Conservation (phyloP, 2,329 filamentous ascomycete species). For the Lachnellula suecica region DNA sequence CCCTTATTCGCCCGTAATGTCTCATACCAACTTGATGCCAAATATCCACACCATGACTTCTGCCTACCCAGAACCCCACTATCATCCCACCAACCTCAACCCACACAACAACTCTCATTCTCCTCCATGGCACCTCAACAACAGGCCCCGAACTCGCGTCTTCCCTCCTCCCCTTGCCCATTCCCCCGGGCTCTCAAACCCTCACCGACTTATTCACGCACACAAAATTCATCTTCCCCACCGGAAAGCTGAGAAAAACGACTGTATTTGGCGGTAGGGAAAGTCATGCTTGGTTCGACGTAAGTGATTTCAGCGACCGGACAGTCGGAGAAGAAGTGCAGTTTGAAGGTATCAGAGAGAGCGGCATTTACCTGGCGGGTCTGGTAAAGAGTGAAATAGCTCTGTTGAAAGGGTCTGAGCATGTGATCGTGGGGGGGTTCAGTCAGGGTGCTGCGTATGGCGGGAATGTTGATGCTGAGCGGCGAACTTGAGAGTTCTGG, state of each 20-base stretch:
- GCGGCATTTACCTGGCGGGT: constrained; percentile 9
- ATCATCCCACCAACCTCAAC: constrained; percentile 19
- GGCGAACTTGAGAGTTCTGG: too few relatives aligned
- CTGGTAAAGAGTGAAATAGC: constrained; percentile 13
- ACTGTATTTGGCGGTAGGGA: constrained; percentile 22
- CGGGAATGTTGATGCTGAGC: constrained; percentile 16
- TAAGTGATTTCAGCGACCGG: constrained; percentile 24
- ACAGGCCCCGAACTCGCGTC: constrained; percentile 35
- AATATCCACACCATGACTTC: not conserved
- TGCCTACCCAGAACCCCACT: constrained; percentile 9
- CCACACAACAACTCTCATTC: constrained; percentile 35
- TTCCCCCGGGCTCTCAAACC: constrained; percentile 9
- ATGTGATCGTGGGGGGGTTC: constrained; percentile 18
- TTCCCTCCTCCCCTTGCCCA: constrained; percentile 30
- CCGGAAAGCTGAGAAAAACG: constrained; percentile 10
- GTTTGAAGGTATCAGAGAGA: constrained; percentile 13
- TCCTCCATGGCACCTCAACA: constrained; percentile 42
- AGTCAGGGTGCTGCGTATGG: constrained; percentile 26
- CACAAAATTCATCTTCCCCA: constrained; percentile 25
- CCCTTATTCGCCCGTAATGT: too few relatives aligned
- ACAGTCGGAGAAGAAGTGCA: constrained; percentile 15
- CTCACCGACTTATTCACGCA: constrained; percentile 28
- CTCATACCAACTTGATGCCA: too few relatives aligned
- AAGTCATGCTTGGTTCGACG: constrained; percentile 30
- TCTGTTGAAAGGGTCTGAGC: not conserved